Evolutionary conservation across 306 rosid species (phyloP).

Genomic region (Prunus fruticosa): DNA sequence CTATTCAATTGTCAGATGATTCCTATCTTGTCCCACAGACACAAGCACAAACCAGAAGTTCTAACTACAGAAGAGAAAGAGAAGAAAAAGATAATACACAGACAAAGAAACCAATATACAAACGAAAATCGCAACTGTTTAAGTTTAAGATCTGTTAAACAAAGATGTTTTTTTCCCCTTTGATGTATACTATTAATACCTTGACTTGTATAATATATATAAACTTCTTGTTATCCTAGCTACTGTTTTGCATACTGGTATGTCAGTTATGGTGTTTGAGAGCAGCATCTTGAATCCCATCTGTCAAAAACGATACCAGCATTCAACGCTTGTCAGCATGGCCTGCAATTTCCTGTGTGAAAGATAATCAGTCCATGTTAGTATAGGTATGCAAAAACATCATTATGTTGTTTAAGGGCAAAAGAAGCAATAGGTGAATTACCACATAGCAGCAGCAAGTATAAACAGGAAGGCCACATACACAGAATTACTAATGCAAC

Average conservation of each 20-base stretch:
- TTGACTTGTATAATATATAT: conserved; percentile 26
- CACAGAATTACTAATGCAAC: neutral
- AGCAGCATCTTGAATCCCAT: conserved; percentile 1
- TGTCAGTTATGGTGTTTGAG: neutral
- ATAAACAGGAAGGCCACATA: neutral
- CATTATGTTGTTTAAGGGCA: neutral
- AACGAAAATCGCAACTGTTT: neutral
- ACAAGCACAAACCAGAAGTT: neutral
- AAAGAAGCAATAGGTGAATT: neutral
- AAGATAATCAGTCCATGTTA: conserved; percentile 3
- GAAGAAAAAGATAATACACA: neutral
- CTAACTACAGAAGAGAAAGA: neutral
- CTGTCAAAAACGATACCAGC: neutral
- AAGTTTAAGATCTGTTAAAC: neutral
- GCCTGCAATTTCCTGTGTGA: conserved; percentile 7
- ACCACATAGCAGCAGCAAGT: neutral
- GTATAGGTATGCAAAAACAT: neutral
- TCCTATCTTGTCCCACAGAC: neutral
- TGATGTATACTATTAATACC: conserved; percentile 26
- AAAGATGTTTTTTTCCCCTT: neutral
- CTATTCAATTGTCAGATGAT: neutral
- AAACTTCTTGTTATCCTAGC: conserved; percentile 24
- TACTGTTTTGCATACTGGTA: neutral
- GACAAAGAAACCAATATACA: neutral
- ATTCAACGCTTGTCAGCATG: conserved; percentile 9